A percentile compares a stretch with the other conserved stretches of the same genome.
These are phyloP conservation scores for Bassia scoparia DNA, from an alignment of 148 eudicot species.

Conservation along the genomic window DNA sequence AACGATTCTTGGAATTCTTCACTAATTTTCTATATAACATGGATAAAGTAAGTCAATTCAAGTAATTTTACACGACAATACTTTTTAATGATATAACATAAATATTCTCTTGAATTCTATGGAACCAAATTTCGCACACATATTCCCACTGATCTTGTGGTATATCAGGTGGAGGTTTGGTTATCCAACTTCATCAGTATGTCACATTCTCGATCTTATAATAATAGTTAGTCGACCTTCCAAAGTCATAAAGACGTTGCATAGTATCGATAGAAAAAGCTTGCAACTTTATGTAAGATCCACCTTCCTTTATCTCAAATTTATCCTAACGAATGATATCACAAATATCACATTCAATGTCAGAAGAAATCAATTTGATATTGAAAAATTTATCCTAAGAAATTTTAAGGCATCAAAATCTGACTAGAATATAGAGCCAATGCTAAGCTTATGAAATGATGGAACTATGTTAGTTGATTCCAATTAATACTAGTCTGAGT, in stretches of 20 bases:
- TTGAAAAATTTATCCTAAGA: too few species aligned
- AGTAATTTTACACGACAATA: neutral
- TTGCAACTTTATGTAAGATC: conserved; percentile 1
- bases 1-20: conserved; percentile 4
- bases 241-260: conserved; percentile 10
- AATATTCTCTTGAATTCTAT: neutral
- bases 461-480: too few species aligned
- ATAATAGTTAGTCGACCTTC: neutral
- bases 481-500: too few species aligned
- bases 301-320: neutral
- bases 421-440: too few species aligned
- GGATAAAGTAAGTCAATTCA: neutral
- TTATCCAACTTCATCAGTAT: neutral
- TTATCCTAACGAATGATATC: neutral
- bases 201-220: neutral
- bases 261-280: conserved; percentile 2
- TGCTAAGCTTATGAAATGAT: too few species aligned
- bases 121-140: neutral
- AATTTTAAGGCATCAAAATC: too few species aligned
- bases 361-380: too few species aligned
- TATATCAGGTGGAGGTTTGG: conserved; percentile 5
- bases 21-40: neutral
- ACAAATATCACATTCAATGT: too few species aligned
- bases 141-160: neutral
- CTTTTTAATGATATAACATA: too few species aligned